These are phyloP conservation scores for Colletotrichum costaricense DNA, from an alignment of 2,329 filamentous ascomycete genomes.

Conservation along the genomic window DNA sequence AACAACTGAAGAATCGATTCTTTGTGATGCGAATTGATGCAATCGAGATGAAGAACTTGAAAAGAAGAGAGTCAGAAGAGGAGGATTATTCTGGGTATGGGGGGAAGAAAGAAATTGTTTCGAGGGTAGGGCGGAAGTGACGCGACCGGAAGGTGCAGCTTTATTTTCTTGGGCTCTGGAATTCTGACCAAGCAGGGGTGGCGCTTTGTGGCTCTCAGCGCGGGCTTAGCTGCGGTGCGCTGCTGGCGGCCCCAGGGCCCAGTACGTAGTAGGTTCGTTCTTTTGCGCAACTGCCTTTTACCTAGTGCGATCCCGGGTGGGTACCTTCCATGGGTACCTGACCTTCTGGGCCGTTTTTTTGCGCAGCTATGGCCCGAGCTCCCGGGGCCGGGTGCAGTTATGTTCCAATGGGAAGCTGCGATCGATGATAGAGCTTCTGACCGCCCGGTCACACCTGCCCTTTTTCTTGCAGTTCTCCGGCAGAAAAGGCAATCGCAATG, in stretches of 20 bases:
- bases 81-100: slow-evolving; percentile 16
- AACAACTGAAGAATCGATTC: not conserved
- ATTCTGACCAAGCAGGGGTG: slow-evolving; percentile 33
- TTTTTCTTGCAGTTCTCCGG: slow-evolving; percentile 2
- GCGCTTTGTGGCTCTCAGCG: slow-evolving; percentile 31
- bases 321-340: not conserved
- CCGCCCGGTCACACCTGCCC: slow-evolving; percentile 10
- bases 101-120: slow-evolving; percentile 19
- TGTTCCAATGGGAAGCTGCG: slow-evolving; percentile 13
- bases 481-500: slow-evolving; percentile 1
- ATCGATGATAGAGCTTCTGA: slow-evolving; percentile 12
- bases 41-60: not conserved
- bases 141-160: slow-evolving; percentile 34
- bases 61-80: slow-evolving; percentile 9
- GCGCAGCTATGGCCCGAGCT: slow-evolving; percentile 28
- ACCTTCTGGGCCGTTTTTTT: slow-evolving; percentile 14
- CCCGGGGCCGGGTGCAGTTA: slow-evolving; percentile 16
- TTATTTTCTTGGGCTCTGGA: slow-evolving; percentile 35
- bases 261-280: no score
- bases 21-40: slow-evolving; percentile 16
- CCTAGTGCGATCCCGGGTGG: slow-evolving; percentile 7
- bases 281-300: not conserved
- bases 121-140: slow-evolving; percentile 24
- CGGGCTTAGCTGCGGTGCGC: slow-evolving; percentile 3
- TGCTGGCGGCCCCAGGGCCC: not conserved